Conservation (phyloP, 2,329 filamentous ascomycete genomes). For the Aspergillus sergii region DNA sequence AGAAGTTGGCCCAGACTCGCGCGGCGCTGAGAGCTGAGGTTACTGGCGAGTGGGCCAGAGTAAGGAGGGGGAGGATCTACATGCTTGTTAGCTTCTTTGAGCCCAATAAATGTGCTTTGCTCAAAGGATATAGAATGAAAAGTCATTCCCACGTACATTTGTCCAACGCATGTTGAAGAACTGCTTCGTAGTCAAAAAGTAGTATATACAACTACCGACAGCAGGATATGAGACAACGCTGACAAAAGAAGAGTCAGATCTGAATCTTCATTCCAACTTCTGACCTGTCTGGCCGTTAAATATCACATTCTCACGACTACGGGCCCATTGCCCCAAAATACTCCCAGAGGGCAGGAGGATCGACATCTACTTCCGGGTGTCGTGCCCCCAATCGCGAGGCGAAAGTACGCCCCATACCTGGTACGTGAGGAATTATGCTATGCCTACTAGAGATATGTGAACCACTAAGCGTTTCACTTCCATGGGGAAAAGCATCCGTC, state of each 20-base stretch:
- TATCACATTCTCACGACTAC: neutral
- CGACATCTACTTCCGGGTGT: neutral
- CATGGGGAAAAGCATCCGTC: neutral
- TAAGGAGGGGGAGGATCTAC: constrained; percentile 23
- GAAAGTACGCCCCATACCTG: neutral
- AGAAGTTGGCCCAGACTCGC: constrained; percentile 35
- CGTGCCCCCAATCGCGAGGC: neutral
- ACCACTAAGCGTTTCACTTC: neutral
- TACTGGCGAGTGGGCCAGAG: constrained; percentile 21
- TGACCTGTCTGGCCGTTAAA: neutral
- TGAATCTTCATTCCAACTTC: neutral
- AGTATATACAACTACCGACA: neutral
- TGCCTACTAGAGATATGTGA: neutral
- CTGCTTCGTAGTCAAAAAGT: neutral
- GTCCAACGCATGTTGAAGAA: constrained; percentile 8
- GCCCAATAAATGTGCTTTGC: constrained; percentile 43
- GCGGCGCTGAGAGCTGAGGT: constrained; percentile 28
- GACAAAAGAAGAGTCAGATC: too few relatives aligned
- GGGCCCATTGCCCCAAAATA: neutral
- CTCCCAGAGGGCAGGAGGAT: neutral
- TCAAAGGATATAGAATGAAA: neutral
- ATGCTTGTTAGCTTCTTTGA: constrained; percentile 42
- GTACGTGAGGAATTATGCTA: neutral
- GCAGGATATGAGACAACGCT: neutral
- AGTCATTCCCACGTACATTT: constrained; percentile 6